phyloP scores from a whole-genome alignment of 768 basidiomycete species.

The Leccinum boreale region DNA sequence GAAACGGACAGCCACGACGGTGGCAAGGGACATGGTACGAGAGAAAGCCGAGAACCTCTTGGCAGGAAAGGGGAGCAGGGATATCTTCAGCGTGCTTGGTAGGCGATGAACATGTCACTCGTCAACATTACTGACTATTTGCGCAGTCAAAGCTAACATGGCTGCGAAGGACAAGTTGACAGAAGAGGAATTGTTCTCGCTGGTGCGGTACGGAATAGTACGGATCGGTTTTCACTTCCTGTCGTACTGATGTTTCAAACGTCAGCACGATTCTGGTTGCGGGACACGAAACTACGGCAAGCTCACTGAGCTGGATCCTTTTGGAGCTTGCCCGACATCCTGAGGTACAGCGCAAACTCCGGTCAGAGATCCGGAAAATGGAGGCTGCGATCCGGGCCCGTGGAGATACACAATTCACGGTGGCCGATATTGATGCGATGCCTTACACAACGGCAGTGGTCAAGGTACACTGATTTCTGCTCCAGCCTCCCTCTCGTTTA shows the following conservation, averaged over 20 bases:
- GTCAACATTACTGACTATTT: background rate
- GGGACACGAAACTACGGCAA: conserved; percentile 63
- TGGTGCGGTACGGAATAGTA: conserved; percentile 14
- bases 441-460: conserved; percentile 39
- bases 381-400: conserved; percentile 10
- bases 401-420: conserved; percentile 10
- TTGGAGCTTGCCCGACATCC: conserved; percentile 59
- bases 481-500: conserved; percentile 3
- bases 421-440: conserved; percentile 52
- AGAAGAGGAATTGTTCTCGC: conserved; percentile 14
- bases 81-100: conserved; percentile 39
- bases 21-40: conserved; percentile 14
- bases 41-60: conserved; percentile 15
- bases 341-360: conserved; percentile 55
- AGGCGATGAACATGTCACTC: background rate
- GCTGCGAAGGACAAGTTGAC: conserved; percentile 23
- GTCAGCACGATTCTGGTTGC: conserved; percentile 46
- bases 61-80: conserved; percentile 13
- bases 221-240: background rate
- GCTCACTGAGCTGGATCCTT: conserved; percentile 57
- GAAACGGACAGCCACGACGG: background rate
- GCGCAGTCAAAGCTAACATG: conserved; percentile 28
- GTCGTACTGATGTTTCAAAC: background rate
- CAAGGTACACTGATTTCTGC: conserved; percentile 17
- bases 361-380: conserved; percentile 29